Evolutionary conservation across 2,329 filamentous ascomycete species (phyloP), one percentile per base, ranked within the genome.

Genomic region (Thielaviopsis punctulata): DNA sequence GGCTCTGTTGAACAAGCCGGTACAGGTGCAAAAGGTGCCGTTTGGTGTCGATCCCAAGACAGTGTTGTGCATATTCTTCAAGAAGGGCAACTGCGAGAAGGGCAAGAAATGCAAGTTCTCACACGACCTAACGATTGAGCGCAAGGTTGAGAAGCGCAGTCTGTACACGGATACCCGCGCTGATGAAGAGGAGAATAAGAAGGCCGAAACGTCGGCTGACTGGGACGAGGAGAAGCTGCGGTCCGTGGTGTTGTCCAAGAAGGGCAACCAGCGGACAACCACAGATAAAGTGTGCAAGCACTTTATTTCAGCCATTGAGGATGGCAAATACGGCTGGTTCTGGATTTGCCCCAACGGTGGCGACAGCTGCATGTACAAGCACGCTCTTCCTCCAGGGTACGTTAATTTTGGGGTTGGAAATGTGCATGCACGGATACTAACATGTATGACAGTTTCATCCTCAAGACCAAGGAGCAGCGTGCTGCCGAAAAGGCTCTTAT

Each of bases 271-370:
- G 56, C 81, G 83, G 65, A 95, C 89, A 21, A 86, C 85, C 4
- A 98, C 92, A 46, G 92, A 98, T 65, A 98, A 96, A 70, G 92
- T 98, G 59, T 98, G 92, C 86, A 98, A 96, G 69, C 95, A 72
- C 73, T 98, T 98, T 66, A 92, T 96, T 64, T 82, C 89, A 59
- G 92, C 92, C 23, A 92, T 98, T 57, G 92, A 98, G 69, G 92
- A 98, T 64, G 86, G 88, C 62, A 98, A 96, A 69, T 98, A 98
- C 62, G 92, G 92, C 57, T 98, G 92, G 92, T 96, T 98, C 70
- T 98, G 92, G 92, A 75, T 80, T 55, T 98, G 92, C 76, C 92
- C 92, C 46, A 96, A 96, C 63, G 89, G 88, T 58, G 90, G 86
- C 57, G 84, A 98, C 64, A 86, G 95, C 68, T 98, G 92, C 84